A percentile compares a stretch with the other conserved stretches of the same genome.
These are phyloP conservation scores for Macrolepiota albuminosa DNA, from an alignment of 768 basidiomycete genomes.

Conservation along the genomic window DNA sequence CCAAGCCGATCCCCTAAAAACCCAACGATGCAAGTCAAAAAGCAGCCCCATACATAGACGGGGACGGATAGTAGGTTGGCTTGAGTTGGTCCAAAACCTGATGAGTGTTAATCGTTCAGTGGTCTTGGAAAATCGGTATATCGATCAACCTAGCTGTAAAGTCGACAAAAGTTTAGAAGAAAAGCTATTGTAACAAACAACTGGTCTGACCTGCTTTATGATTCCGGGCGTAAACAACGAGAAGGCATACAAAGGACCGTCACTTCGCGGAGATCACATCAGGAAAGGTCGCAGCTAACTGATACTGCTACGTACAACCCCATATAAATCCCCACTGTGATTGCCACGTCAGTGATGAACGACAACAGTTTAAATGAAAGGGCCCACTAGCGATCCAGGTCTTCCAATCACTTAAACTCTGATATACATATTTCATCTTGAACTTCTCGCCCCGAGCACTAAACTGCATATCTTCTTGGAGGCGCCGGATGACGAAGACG, in stretches of 20 bases:
- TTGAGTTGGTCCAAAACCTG: constrained; percentile 56
- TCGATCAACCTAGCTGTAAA: constrained; percentile 29
- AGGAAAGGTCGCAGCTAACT: not conserved
- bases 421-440: constrained; percentile 49
- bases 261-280: constrained; percentile 24
- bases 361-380: not conserved
- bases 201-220: constrained; percentile 45
- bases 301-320: constrained; percentile 45
- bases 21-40: constrained; percentile 60
- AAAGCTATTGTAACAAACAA: not conserved
- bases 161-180: not conserved
- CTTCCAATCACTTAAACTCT: constrained; percentile 67
- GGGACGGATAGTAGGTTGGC: constrained; percentile 77
- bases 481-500: constrained; percentile 57
- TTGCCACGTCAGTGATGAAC: not conserved
- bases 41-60: constrained; percentile 69
- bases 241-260: constrained; percentile 51
- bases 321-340: constrained; percentile 63
- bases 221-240: constrained; percentile 51
- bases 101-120: not conserved
- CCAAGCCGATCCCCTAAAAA: constrained; percentile 57
- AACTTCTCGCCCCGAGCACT: constrained; percentile 62
- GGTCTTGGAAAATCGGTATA: not conserved
- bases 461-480: constrained; percentile 60
- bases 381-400: constrained; percentile 63